phyloP scores from a whole-genome alignment of 1,139 yeast species.

The Blastobotrys ciferrii region DNA sequence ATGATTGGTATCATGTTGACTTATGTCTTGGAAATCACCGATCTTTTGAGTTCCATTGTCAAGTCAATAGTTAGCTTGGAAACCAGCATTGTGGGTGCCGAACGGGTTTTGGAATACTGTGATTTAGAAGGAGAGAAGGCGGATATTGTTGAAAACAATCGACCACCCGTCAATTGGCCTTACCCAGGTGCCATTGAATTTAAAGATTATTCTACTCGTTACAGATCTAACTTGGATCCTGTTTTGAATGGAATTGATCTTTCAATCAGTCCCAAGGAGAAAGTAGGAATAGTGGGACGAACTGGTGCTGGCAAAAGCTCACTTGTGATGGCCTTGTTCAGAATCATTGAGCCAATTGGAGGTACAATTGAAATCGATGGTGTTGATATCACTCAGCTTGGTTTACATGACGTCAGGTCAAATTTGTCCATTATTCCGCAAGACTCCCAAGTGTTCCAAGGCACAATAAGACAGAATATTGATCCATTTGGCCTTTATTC shows the following conservation, averaged over 20 bases:
- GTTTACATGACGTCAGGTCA: slow-evolving; percentile 56
- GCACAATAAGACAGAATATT: slow-evolving; percentile 61
- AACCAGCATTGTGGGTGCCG: slow-evolving; percentile 72
- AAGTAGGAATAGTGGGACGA: slow-evolving; percentile 79
- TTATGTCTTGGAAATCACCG: slow-evolving; percentile 65
- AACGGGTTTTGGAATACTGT: slow-evolving; percentile 70
- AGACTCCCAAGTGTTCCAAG: slow-evolving; percentile 70
- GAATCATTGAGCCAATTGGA: slow-evolving; percentile 62
- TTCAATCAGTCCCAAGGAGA: slow-evolving; percentile 57
- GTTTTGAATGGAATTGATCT: slow-evolving; percentile 56
- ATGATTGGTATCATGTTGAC: slow-evolving; percentile 73
- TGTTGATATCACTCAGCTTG: slow-evolving; percentile 54
- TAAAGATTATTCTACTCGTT: slow-evolving; percentile 60
- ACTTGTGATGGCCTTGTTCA: slow-evolving; percentile 66
- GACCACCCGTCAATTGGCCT: slow-evolving; percentile 61
- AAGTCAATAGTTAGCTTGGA: slow-evolving; percentile 71
- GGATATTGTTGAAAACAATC: slow-evolving; percentile 35
- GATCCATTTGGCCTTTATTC: slow-evolving; percentile 56
- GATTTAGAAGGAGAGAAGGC: slow-evolving; percentile 60
- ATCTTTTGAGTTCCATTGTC: slow-evolving; percentile 58
- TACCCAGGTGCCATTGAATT: slow-evolving; percentile 54
- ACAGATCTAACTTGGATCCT: slow-evolving; percentile 53
- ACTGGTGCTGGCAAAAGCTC: slow-evolving; percentile 87
- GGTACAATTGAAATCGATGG: slow-evolving; percentile 61
- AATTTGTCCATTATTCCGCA: slow-evolving; percentile 70